Evolutionary conservation across 1,284 basidiomycete genomes (phyloP).

Genomic region (Retiboletus fuscus): DNA sequence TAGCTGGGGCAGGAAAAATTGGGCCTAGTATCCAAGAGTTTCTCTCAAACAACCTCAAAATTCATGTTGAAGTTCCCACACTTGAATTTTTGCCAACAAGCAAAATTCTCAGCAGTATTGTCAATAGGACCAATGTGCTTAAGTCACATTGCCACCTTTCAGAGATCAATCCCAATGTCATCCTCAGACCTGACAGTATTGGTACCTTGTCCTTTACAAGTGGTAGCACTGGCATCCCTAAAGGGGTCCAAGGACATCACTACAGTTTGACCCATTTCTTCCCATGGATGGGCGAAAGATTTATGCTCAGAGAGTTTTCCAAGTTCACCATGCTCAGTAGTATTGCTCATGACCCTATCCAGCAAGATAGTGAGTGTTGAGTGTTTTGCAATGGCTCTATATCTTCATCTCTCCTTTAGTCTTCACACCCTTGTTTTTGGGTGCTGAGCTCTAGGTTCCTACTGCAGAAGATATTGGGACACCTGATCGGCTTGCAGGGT

Average conservation of each 20-base stretch:
- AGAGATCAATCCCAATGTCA: slow-evolving; percentile 81
- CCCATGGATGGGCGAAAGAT: slow-evolving; percentile 98
- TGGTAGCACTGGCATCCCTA: slow-evolving; percentile 97
- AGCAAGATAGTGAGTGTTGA: slow-evolving; percentile 89
- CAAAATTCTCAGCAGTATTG: slow-evolving; percentile 74
- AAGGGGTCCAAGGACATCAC: slow-evolving; percentile 96
- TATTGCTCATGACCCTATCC: slow-evolving; percentile 99
- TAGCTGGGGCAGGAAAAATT: slow-evolving; percentile 91
- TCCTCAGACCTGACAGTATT: slow-evolving; percentile 93
- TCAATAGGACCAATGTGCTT: slow-evolving; percentile 65
- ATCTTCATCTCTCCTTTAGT: slow-evolving; percentile 61
- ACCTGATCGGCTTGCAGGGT: slow-evolving; percentile 95
- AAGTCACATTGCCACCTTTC: slow-evolving; percentile 64
- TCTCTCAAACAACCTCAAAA: slow-evolving; percentile 82
- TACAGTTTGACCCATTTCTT: slow-evolving; percentile 99
- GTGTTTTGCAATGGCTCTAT: slow-evolving; percentile 11
- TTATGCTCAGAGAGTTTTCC: slow-evolving; percentile 80
- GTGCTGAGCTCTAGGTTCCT: slow-evolving; percentile 95
- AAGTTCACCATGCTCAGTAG: slow-evolving; percentile 99
- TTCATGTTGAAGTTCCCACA: slow-evolving; percentile 94
- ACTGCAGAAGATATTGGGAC: slow-evolving; percentile 98
- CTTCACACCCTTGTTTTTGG: slow-evolving; percentile 98
- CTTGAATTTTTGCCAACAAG: slow-evolving; percentile 79
- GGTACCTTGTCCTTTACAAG: slow-evolving; percentile 98
- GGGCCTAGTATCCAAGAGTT: slow-evolving; percentile 88